A percentile compares a stretch with the other conserved stretches of the same genome.
phyloP scores from a whole-genome alignment of 2,329 filamentous ascomycete genomes.

The Fusarium sarcochroum region DNA sequence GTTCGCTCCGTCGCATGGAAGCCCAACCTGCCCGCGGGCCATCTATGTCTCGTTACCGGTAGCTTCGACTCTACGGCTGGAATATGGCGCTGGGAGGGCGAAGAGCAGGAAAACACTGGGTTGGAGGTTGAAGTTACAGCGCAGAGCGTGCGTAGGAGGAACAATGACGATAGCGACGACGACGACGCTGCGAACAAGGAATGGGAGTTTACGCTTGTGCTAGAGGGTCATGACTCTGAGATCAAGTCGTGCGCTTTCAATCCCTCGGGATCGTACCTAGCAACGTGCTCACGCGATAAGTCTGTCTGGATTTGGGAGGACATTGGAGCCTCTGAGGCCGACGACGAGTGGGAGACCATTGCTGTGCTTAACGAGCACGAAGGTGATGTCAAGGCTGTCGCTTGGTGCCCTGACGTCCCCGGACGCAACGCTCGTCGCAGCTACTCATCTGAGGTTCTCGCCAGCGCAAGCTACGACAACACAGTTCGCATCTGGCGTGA shows the following conservation, averaged over 20 bases:
- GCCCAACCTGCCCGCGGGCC: slow-evolving; percentile 71
- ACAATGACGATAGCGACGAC: slow-evolving; percentile 45
- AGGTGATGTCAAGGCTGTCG: slow-evolving; percentile 93
- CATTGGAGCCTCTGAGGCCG: slow-evolving; percentile 77
- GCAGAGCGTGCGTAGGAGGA: slow-evolving; percentile 36
- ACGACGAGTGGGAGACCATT: slow-evolving; percentile 97
- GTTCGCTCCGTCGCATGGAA: slow-evolving; percentile 93
- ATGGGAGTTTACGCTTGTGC: slow-evolving; percentile 91
- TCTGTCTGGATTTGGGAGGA: slow-evolving; percentile 99
- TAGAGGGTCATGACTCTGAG: slow-evolving; percentile 96
- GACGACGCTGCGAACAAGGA: slow-evolving; percentile 77
- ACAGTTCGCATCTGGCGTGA: slow-evolving; percentile 91
- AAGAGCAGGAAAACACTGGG: slow-evolving; percentile 49
- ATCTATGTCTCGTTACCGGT: slow-evolving; percentile 88
- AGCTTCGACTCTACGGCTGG: slow-evolving; percentile 95
- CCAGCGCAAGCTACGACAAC: slow-evolving; percentile 94
- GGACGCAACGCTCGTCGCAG: slow-evolving; percentile 61
- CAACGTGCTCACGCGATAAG: slow-evolving; percentile 93
- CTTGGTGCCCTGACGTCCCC: slow-evolving; percentile 84
- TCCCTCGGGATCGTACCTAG: slow-evolving; percentile 82
- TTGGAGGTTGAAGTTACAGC: slow-evolving; percentile 62
- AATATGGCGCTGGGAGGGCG: slow-evolving; percentile 79
- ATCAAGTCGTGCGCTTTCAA: slow-evolving; percentile 86
- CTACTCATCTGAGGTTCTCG: slow-evolving; percentile 79
- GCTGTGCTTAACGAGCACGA: slow-evolving; percentile 95